A percentile compares a stretch with the other conserved stretches of the same genome.
phyloP scores from a whole-genome alignment of 78 protist genomes.

The Cyanophora paradoxa region DNA sequence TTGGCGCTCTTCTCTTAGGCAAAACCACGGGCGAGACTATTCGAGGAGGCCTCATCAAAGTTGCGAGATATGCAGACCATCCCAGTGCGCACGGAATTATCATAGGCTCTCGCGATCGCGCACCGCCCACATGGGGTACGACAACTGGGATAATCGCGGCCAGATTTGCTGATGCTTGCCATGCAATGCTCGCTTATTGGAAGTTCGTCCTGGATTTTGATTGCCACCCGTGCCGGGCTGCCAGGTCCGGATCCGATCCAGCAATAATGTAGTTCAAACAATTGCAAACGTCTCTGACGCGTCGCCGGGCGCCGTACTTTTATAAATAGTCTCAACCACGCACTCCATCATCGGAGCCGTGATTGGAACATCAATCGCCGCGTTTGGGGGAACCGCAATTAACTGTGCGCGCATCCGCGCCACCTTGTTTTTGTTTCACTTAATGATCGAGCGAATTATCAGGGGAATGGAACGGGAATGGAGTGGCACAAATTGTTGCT shows the following conservation, averaged over 20 bases:
- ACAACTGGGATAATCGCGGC: no score
- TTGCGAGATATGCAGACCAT: no score
- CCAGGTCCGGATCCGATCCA: background rate
- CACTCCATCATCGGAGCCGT: conserved; percentile 50
- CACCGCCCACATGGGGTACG: no score
- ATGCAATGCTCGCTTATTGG: conserved; percentile 10
- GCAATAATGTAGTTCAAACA: background rate
- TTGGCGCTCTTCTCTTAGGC: conserved; percentile 29
- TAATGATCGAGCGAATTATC: no score
- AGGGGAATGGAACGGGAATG: no score
- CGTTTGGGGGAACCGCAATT: conserved; percentile 27
- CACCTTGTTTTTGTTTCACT: no score
- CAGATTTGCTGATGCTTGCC: conserved; percentile 23
- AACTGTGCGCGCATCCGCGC: no score
- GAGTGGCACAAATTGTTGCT: no score
- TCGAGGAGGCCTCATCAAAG: conserved; percentile 5
- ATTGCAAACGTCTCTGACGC: background rate
- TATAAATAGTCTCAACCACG: conserved; percentile 55
- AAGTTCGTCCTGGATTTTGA: background rate
- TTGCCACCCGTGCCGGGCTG: background rate
- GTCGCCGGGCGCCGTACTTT: background rate
- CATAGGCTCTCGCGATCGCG: no score
- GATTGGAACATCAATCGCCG: conserved; percentile 30
- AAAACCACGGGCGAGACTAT: background rate
- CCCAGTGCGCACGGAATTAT: no score